phyloP scores from a whole-genome alignment of 2,329 filamentous ascomycete genomes.

The Neocucurbitaria cava region DNA sequence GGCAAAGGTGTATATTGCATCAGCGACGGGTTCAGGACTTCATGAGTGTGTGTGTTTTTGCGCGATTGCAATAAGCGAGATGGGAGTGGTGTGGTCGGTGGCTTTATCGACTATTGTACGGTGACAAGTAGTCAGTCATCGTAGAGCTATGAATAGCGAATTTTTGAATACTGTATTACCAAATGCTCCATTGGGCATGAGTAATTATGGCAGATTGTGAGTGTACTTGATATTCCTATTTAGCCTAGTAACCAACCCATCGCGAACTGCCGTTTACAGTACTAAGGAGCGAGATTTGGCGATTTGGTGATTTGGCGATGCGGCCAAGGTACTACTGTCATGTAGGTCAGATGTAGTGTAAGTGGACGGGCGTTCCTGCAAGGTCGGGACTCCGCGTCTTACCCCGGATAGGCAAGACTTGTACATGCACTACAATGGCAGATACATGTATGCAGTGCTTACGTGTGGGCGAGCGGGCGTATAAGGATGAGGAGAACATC shows the following conservation, averaged over 20 bases:
- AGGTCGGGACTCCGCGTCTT: constrained; percentile 14
- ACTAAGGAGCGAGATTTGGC: too few relatives aligned
- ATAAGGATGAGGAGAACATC: not conserved
- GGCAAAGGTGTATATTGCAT: not conserved
- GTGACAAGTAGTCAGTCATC: too few relatives aligned
- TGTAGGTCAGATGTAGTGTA: too few relatives aligned
- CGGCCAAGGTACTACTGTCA: too few relatives aligned
- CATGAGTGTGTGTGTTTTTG: not conserved
- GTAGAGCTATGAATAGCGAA: not conserved
- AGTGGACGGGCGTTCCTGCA: constrained; percentile 11
- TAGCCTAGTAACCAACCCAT: not conserved
- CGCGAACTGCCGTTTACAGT: not conserved
- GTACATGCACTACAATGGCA: not conserved
- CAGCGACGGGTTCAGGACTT: not conserved
- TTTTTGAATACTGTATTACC: not conserved
- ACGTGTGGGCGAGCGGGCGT: not conserved
- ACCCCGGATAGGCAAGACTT: not conserved
- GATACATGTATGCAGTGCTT: not conserved
- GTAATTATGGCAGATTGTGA: not conserved
- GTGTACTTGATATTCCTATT: not conserved
- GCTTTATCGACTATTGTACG: too few relatives aligned
- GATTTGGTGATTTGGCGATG: too few relatives aligned
- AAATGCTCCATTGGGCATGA: not conserved
- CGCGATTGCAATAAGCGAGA: not conserved
- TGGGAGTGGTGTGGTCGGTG: not conserved